Base-by-base conservation (phyloP, 495 filamentous ascomycete species). In the Rhizodiscina lignyota region DNA sequence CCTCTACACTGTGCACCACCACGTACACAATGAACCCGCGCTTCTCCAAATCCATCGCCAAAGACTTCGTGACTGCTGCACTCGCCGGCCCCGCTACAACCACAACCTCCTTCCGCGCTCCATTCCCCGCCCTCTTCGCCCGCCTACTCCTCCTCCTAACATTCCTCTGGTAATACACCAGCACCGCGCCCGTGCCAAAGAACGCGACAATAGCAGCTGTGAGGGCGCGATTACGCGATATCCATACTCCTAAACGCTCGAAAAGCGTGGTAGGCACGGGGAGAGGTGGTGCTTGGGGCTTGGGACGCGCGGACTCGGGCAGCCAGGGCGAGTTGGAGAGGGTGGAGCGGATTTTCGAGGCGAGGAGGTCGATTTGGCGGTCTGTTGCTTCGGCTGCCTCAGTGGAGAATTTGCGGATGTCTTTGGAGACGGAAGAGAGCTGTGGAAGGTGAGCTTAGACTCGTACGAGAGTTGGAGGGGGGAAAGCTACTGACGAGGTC, bases 1-100 rank as follows among this genome's bases (percentile, higher is more conserved):
- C 91, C 32, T 89, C 79, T 30, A 68, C 53, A 5, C 70, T 78
- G 38, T 67, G 76, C 40, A 82, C 84, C 0, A 89, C 78, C 33
- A 97, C 62, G 48, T 81, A 96, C 17, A 96, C 85, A 31, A 96
- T 81, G 50, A 92, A 96, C 11, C 91, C 91, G 34, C 85, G 71
- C 34, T 84, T 69, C 54, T 96, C 89, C 37, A 97, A 51, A 47
- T 96, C 91, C 19, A 81, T 50, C 1, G 82, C 71, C 38, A 97
- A 68, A 12, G 81, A 79, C 40, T 74, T 69, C 1, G 80, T 83
- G 46, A 93, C 63, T 15, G 84, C 81, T 39, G 89, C 72, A 40
- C 76, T 70, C 4, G 82, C 74, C 1, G 79, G 77, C 26, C 89
- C 86, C 21, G 83, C 82, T 40, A 97, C 60, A 12, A 94, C 79